Conservation (phyloP, 208 protist genomes). For the Tritrichomonas foetus region DNA sequence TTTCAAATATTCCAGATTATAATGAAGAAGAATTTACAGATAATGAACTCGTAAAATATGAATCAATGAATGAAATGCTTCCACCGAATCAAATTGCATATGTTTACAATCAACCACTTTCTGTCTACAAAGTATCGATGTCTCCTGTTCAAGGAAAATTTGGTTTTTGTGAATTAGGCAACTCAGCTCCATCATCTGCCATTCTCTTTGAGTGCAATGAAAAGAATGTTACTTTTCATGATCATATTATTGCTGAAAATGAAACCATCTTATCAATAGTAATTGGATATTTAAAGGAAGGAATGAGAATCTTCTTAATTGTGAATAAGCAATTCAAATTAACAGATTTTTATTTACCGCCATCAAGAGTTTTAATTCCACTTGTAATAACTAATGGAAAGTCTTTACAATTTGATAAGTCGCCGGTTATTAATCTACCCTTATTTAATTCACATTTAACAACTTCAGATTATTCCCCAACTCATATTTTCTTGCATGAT, state of each 20-base stretch:
- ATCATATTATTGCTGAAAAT: neutral
- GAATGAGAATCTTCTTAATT: neutral
- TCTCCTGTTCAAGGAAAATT: neutral
- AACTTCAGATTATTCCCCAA: neutral
- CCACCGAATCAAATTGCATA: neutral
- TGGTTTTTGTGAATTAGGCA: constrained; percentile 16
- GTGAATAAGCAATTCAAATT: neutral
- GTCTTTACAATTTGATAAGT: neutral
- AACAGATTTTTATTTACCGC: neutral
- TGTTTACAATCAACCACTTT: neutral
- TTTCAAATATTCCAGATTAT: neutral
- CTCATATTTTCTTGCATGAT: neutral
- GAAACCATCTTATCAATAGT: neutral
- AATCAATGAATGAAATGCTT: neutral
- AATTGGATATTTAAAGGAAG: neutral
- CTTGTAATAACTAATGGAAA: neutral
- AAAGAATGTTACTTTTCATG: neutral
- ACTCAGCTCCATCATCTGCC: neutral
- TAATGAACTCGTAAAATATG: neutral
- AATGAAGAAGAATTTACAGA: neutral
- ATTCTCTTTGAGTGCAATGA: neutral
- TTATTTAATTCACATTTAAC: neutral
- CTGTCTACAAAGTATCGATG: neutral
- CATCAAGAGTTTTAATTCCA: neutral
- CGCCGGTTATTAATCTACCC: neutral